These are phyloP conservation scores for Rhizopogon rudus DNA, from an alignment of 768 basidiomycete species.

Conservation along the genomic window DNA sequence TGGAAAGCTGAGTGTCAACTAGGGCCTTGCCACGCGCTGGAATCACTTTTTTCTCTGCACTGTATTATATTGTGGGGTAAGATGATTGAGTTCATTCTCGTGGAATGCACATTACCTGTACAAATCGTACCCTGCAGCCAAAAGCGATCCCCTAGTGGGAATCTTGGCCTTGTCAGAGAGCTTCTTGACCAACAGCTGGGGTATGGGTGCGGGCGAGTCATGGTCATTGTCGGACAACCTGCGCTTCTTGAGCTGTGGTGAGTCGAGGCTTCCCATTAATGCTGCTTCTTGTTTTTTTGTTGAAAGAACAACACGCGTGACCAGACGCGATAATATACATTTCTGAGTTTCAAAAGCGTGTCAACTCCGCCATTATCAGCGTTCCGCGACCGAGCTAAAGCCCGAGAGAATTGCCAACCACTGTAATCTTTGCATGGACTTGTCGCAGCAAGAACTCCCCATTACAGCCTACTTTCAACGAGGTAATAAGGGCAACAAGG, in stretches of 20 bases:
- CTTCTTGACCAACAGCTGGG: slow-evolving; percentile 75
- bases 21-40: slow-evolving; percentile 91
- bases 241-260: slow-evolving; percentile 50
- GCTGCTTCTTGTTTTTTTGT: background rate
- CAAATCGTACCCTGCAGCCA: slow-evolving; percentile 94
- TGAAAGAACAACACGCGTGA: slow-evolving; percentile 7
- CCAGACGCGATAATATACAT: slow-evolving; percentile 15
- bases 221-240: slow-evolving; percentile 44
- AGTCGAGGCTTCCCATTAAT: slow-evolving; percentile 18
- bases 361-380: slow-evolving; percentile 28
- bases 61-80: slow-evolving; percentile 24
- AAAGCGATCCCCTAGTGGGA: slow-evolving; percentile 81
- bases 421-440: slow-evolving; percentile 16
- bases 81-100: no score
- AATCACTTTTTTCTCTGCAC: slow-evolving; percentile 79
- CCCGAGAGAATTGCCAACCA: background rate
- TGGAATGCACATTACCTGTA: slow-evolving; percentile 55
- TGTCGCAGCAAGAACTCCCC: slow-evolving; percentile 29
- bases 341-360: slow-evolving; percentile 33
- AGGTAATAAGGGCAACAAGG: slow-evolving; percentile 7
- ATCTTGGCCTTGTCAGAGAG: slow-evolving; percentile 77
- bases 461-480: slow-evolving; percentile 23
- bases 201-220: slow-evolving; percentile 31
- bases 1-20: slow-evolving; percentile 85
- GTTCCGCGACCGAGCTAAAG: background rate